Conservation (phyloP, 768 basidiomycete genomes). For the Termitomyces sp. region DNA sequence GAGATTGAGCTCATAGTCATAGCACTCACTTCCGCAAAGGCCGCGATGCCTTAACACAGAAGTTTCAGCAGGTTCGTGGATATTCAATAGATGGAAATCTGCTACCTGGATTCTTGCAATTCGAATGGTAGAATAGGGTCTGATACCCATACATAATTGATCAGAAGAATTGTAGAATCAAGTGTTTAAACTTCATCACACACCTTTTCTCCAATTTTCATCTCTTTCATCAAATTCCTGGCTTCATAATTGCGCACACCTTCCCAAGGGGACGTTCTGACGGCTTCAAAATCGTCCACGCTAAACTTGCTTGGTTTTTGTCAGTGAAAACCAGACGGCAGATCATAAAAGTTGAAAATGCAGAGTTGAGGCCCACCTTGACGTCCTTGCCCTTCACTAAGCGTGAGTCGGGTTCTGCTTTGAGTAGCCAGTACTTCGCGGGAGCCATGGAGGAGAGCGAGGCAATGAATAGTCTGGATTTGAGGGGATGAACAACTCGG, state of each 20-base stretch:
- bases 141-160: conserved; percentile 23
- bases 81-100: neutral
- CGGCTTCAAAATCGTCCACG: conserved; percentile 79
- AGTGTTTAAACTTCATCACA: conserved; percentile 10
- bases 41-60: conserved; percentile 56
- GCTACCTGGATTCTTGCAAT: conserved; percentile 76
- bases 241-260: conserved; percentile 87
- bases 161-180: neutral
- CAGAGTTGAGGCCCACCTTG: conserved; percentile 48
- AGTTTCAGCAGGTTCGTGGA: neutral
- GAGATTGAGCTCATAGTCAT: neutral
- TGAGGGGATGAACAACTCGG: neutral
- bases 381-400: conserved; percentile 86
- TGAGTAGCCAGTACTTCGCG: conserved; percentile 65
- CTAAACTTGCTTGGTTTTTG: conserved; percentile 54
- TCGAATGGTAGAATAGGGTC: conserved; percentile 88
- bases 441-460: conserved; percentile 10
- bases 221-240: conserved; percentile 79
- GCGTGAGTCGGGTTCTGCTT: conserved; percentile 84
- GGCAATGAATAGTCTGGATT: neutral
- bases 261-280: conserved; percentile 75
- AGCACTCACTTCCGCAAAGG: conserved; percentile 66
- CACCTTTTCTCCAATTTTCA: conserved; percentile 74
- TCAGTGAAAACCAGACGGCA: neutral
- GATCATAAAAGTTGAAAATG: too few relatives aligned